Base-by-base conservation (phyloP, 768 basidiomycete genomes). In the Pholiota molesta region DNA sequence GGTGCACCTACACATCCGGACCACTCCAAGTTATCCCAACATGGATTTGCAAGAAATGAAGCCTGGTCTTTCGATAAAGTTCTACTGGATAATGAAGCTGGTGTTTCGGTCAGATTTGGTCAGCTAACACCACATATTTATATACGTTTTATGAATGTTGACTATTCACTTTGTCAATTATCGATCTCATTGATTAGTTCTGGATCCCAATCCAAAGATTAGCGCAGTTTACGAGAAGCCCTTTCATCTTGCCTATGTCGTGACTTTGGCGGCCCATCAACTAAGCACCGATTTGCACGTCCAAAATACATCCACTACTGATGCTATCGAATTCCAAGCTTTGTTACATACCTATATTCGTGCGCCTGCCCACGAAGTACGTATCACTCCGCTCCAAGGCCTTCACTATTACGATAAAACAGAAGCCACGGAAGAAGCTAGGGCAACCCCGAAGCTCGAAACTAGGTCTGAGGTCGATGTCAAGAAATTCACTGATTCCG, bases 331-430 rank as follows among this genome's bases (percentile, higher is more conserved):
- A 71, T 99, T 97, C 79, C 97, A 99, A 73, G 91, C 95, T 1
- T 81, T 99, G 49, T 83, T 99, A 57, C 97, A 99, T 75, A 95
- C 86, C 53, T 99, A 99, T 76, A 83, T 97, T 65, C 83, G 83
- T 10, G 85, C 86, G 49, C 86, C 90, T 49, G 76, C 87, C 16
- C 74, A 83, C 61, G 68, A 85, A 3, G 86, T 86, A n/a, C 73
- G 82, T 2, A 79, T 94, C 64, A 78, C 79, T 8, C 84, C 92
- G 7, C 80, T 97, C 35, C 80, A 87, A 68, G 83, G 87, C 31
- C 70, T 88, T 16, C 72, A 62, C 6, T 98, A 90, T 71, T 86
- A 84, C 63, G 95, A 99, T 73, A 99, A 99, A 79, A 90, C 88
- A 2, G 89, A 88, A 69, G 58, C 74, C 5, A 81, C 79, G 0